Conservation (phyloP, 2,329 filamentous ascomycete species). For the Dothistroma pini region DNA sequence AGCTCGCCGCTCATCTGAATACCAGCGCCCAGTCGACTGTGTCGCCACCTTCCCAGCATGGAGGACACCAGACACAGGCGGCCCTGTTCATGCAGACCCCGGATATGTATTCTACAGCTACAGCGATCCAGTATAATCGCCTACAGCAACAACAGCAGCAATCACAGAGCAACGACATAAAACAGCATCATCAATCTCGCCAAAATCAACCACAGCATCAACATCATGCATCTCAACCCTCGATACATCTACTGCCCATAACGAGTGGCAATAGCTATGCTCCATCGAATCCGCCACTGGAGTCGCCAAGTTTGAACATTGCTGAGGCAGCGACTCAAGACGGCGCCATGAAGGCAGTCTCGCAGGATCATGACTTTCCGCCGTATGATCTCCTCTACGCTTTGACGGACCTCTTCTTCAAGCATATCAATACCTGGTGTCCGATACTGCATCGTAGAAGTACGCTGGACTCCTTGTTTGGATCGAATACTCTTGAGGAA, state of each 20-base stretch:
- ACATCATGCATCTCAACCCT: slow-evolving; percentile 21
- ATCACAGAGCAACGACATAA: slow-evolving; percentile 10
- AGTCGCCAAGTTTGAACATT: slow-evolving; percentile 57
- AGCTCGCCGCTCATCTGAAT: slow-evolving; percentile 35
- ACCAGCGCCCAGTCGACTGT: slow-evolving; percentile 13
- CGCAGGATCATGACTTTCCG: slow-evolving; percentile 50
- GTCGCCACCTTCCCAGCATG: slow-evolving; percentile 36
- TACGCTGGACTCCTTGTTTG: slow-evolving; percentile 75
- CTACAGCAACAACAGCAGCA: slow-evolving; percentile 14
- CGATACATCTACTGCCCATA: slow-evolving; percentile 17
- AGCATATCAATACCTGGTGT: slow-evolving; percentile 66
- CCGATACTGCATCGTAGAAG: slow-evolving; percentile 83
- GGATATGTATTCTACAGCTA: slow-evolving; percentile 33
- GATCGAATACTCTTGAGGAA: slow-evolving; percentile 70
- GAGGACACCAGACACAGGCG: slow-evolving; percentile 41
- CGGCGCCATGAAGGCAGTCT: slow-evolving; percentile 23
- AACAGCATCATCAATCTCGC: slow-evolving; percentile 7
- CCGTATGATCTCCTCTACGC: slow-evolving; percentile 59
- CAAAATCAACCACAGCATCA: slow-evolving; percentile 23
- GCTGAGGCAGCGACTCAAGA: slow-evolving; percentile 30
- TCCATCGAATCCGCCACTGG: slow-evolving; percentile 44
- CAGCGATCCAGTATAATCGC: slow-evolving; percentile 27
- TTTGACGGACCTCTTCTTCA: slow-evolving; percentile 60
- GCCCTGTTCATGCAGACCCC: slow-evolving; percentile 47
- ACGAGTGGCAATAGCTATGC: slow-evolving; percentile 29